Base-by-base conservation (phyloP, 441 rosid species). In the Euphorbia schlechtendalii region DNA sequence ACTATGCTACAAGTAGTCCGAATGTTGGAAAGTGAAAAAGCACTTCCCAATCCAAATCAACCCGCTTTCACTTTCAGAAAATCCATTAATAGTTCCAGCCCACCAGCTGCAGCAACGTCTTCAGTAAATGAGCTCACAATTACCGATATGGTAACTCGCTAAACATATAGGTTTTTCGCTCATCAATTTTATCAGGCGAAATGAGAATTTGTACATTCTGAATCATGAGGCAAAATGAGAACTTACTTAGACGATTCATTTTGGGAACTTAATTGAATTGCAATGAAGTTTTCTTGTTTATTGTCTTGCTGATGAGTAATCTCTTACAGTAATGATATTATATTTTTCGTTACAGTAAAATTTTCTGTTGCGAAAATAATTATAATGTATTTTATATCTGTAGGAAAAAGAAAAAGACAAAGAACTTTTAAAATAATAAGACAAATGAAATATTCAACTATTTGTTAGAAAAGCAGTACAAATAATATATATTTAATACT, bases 21-120 rank as follows among this genome's bases (percentile, higher is more conserved):
- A 3, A 80, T 84, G 86, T 62, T 80, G 48, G 66, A 62, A 8
- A 79, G 80, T 21, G 65, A 73, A 3, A 21, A 14, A 8, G 20
- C 36, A 22, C 54, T 25, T 21, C n/a, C n/a, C n/a, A n/a, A 32
- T 61, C 57, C 77, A 54, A 11, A 67, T 67, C 48, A 58, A 56
- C 60, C 71, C 66, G 56, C 72, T 67, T 65, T 65, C 38, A 65
- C 36, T 54, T 65, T 53, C 12, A n/a, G 68, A 41, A 17, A 12
- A 36, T 17, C 36, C 0, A 14, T 20, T 15, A 40, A 65, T 3
- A 12, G 3, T 8, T 54, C 18, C 4, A 38, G 10, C 5, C 21
- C 34, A 18, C n/a, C 21, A 15, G 8, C 28, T 3, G 34, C 40
- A 20, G 28, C 36, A 36, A 2, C 52, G 0, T 53, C 17, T 32